Base-by-base conservation (phyloP, 2,329 filamentous ascomycete species). In the Cladophialophora yegresii region DNA sequence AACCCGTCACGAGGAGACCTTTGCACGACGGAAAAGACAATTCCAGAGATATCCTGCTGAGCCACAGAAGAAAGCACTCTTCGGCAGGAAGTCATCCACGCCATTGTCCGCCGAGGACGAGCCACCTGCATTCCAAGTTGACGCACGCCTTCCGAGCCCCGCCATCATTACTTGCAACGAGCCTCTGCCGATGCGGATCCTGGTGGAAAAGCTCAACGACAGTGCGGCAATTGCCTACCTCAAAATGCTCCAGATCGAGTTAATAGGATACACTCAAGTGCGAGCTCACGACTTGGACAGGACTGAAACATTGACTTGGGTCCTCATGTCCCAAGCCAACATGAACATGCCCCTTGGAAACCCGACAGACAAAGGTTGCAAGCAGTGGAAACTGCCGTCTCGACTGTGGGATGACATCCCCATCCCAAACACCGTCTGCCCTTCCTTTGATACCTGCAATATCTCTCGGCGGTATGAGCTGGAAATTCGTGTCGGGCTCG, bases 131-230 rank as follows among this genome's bases (percentile, higher is more conserved):
- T 87, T 95, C 12, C 89, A 87, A 3, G 83, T 97, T 50, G 93
- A 97, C 72, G 91, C 90, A 3, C 86, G 93, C 36, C 79, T 99
- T 33, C 95, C 95, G 0, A 90, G 92, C 73, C 95, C 95, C 3
- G 84, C 91, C 3, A 90, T 97, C 51, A 79, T 98, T 56, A 97
- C 93, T 0, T 96, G 93, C 79, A 96, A 96, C 75, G 85, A 93
- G 69, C 87, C 92, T 4, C 72, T 98, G 7, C 93, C 93, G 0
- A 81, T 98, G 2, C 85, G 92, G 0, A 79, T 99, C 8, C 80
- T 97, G 13, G 83, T 92, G 45, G 92, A 89, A 72, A 96, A 92
- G 74, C 79, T 92, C 23, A 88, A 84, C 61, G 82, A 88, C 20
- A 87, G 86, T 55, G 80, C 82, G 0, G 91, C 92, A 62, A 84